Evolutionary conservation across 192 early-diverging fungal species (phyloP), one percentile per base, ranked within the genome.

Genomic region (Pilobolus umbonatus): DNA sequence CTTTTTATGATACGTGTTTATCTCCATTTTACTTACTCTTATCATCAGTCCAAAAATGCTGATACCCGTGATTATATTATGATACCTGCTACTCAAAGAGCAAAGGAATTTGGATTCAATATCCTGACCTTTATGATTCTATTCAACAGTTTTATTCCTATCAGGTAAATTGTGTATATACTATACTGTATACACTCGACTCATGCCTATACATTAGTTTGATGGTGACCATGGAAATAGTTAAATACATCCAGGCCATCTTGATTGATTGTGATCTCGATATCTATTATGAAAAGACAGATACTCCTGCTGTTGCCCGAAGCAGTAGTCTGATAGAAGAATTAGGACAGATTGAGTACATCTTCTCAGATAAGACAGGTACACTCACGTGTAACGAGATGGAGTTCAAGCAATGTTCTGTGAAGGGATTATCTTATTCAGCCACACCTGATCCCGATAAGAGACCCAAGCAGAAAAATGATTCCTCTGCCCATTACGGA

Each of bases 111-210:
- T 71, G 86, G 88, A 60, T 79, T 77, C 26, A 92, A 88, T 75
- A 93, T 98, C 56, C 72, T 98, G 61, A 98, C 96, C 12, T 98
- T 93, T 65, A 85, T 96, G 69, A 96, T 98, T 74, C 75, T 98
- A 54, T 98, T 91, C 80, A 98, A 98, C 81, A 98, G 95, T 77
- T 80, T 98, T 76, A 98, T 98, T 70, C 96, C 96, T 19, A 89
- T 98, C 62, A 88, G 81, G 82, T 88, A 60, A 43, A 64, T 68
- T 32, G 42, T 29, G n/a, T 17, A 9, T 9, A 5, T 21, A 24
- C 1, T 10, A 2, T 2, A 42, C 5, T 15, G 19, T 15, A 42
- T 15, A 42, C 14, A 12, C 4, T 42, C 12, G 6, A 42, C 19
- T 12, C 11, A 40, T 42, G 19, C 15, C 19, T 9, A 42, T 12